These are phyloP conservation scores for Adansonia gregorii DNA, from an alignment of 441 rosid genomes.

Conservation along the genomic window DNA sequence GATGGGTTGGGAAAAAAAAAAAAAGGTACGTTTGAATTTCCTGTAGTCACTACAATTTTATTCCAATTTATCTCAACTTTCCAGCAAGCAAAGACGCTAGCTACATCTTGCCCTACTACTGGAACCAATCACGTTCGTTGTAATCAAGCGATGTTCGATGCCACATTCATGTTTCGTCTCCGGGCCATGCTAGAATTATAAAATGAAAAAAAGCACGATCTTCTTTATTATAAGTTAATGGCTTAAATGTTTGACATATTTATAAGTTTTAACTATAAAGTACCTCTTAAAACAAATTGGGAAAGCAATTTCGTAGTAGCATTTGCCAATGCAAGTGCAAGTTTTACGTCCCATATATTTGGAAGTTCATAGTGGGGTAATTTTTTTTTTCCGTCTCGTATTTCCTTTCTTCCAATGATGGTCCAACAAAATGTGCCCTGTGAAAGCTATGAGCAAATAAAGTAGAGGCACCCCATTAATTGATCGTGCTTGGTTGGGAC, in stretches of 20 bases:
- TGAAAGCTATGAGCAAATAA: constrained; percentile 18
- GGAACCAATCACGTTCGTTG: not conserved
- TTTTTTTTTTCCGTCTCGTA: not conserved
- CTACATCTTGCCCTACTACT: not conserved
- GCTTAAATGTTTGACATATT: not conserved
- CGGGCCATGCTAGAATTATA: not conserved
- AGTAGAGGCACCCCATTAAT: not conserved
- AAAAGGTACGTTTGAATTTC: not conserved
- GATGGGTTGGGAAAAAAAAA: no score
- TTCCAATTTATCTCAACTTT: not conserved
- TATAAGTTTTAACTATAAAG: not conserved
- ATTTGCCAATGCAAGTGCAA: not conserved
- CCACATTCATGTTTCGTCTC: not conserved
- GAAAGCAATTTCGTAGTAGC: not conserved
- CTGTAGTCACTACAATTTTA: not conserved
- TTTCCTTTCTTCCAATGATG: not conserved
- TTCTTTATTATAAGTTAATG: not conserved
- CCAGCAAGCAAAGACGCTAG: not conserved
- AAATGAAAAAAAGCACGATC: not conserved
- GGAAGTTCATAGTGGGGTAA: not conserved
- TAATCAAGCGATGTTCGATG: not conserved
- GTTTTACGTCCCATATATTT: not conserved
- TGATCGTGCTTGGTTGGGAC: constrained; percentile 21
- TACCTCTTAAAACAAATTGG: not conserved
- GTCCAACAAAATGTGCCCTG: not conserved